Conservation (phyloP, 371 early-diverging fungal genomes). For the Saksenaea vasiformis region DNA sequence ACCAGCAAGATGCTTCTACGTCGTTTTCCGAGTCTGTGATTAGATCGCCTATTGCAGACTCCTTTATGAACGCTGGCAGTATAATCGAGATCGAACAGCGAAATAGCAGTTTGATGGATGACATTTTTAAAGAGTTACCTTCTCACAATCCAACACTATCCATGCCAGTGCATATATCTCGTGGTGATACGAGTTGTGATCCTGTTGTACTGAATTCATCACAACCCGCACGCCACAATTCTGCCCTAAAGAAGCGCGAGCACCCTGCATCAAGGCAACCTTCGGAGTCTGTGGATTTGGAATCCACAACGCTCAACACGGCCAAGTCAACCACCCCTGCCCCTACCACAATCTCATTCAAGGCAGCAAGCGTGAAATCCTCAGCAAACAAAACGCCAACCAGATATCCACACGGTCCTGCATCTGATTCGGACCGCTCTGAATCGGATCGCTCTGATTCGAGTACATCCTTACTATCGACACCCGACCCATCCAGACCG, state of each 20-base stretch:
- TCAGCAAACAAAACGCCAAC: neutral
- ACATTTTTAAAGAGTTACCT: slow-evolving; percentile 7
- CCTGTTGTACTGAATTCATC: neutral
- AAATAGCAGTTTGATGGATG: slow-evolving; percentile 12
- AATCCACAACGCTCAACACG: slow-evolving; percentile 1
- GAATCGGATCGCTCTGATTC: slow-evolving; percentile 16
- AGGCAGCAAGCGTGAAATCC: neutral
- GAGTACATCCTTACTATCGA: neutral
- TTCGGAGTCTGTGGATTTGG: neutral
- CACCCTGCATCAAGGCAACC: neutral
- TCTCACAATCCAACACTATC: neutral
- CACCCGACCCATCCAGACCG: neutral
- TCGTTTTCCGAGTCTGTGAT: neutral
- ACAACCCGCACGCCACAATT: neutral
- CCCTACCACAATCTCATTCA: neutral
- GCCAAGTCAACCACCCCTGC: neutral
- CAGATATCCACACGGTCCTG: slow-evolving; percentile 4
- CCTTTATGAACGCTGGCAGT: slow-evolving; percentile 9
- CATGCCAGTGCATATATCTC: neutral
- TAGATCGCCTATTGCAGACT: slow-evolving; percentile 14
- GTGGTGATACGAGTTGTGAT: neutral
- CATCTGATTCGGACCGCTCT: slow-evolving; percentile 18
- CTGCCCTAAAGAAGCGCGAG: neutral
- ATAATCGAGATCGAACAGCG: neutral
- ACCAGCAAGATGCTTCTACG: neutral